Evolutionary conservation across 768 basidiomycete species (phyloP), one percentile per base, ranked within the genome.

Genomic region (Naematelia aurantialba): DNA sequence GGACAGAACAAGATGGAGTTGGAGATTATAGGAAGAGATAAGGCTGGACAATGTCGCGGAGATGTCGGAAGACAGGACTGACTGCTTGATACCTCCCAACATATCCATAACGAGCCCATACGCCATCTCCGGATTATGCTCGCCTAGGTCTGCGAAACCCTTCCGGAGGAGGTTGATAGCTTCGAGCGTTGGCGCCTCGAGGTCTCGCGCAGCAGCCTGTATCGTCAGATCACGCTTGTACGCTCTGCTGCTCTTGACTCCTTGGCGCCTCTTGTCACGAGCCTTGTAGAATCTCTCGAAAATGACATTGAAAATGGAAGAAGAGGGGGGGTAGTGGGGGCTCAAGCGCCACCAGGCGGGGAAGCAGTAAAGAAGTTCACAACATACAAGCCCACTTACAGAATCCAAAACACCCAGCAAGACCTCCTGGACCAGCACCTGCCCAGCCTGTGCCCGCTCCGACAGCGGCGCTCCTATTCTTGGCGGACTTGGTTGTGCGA

Each of bases 1-100:
- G 30, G 46, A 59, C 61, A 66, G 53, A 44, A 19, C 30, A 8
- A 48, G 3, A 1, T 21, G 12, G 3, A 12, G 4, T 17, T 49
- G 27, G 1, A 22, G 22, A n/a, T 3, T 48, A 30, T n/a, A n/a
- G n/a, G 5, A 34, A 5, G 2, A 25, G 3, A 58, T 2, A 4
- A 45, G n/a, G 55, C 30, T 25, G 12, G 44, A 55, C 45, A 12
- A n/a, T 44, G 12, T 44, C 42, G 12, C 42, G n/a, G 42, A 12
- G 12, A n/a, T n/a, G n/a, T n/a, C n/a, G 12, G 12, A 44, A 44
- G 42, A 39, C 42, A 48, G 64, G 58, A 83, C 89, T 62, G 76
- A 92, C 92, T 91, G 89, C 75, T 94, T 89, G 73, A 98, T 87
- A 13, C 89, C 91, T 31, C 87, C 83, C 10, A 98, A 81, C 42